Evolutionary conservation across 2,329 filamentous ascomycete genomes (phyloP).

Genomic region (Westerdykella ornata): DNA sequence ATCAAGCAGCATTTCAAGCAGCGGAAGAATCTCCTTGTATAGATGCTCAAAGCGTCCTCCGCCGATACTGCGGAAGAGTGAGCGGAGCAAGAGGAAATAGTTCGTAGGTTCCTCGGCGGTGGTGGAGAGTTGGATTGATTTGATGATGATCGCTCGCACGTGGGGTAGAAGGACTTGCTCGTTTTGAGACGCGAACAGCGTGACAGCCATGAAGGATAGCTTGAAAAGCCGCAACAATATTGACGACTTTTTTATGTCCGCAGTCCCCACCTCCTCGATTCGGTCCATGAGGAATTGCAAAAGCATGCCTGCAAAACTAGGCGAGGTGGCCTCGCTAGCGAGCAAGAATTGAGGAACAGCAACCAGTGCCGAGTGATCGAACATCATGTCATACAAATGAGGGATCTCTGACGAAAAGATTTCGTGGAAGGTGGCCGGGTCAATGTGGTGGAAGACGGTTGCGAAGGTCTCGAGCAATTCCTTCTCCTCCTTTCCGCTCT

Average conservation of each 20-base stretch:
- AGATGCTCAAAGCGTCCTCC: slow-evolving; percentile 95
- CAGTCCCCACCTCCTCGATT: slow-evolving; percentile 88
- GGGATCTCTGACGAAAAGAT: slow-evolving; percentile 97
- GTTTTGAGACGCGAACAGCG: slow-evolving; percentile 87
- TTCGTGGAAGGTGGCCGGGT: slow-evolving; percentile 96
- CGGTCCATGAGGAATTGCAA: slow-evolving; percentile 95
- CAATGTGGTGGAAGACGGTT: slow-evolving; percentile 96
- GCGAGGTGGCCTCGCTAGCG: slow-evolving; percentile 95
- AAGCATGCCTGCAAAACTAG: slow-evolving; percentile 96
- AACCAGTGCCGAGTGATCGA: slow-evolving; percentile 86
- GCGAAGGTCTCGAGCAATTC: slow-evolving; percentile 95
- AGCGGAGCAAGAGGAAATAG: slow-evolving; percentile 89
- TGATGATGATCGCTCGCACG: slow-evolving; percentile 93
- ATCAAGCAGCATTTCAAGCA: slow-evolving; percentile 95
- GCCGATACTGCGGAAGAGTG: slow-evolving; percentile 91
- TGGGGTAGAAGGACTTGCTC: slow-evolving; percentile 93
- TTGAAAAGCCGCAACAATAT: slow-evolving; percentile 94
- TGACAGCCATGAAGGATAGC: slow-evolving; percentile 98
- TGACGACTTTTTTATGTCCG: slow-evolving; percentile 85
- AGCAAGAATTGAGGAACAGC: slow-evolving; percentile 98
- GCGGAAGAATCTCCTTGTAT: slow-evolving; percentile 94
- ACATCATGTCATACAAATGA: slow-evolving; percentile 94
- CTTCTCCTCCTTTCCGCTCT: slow-evolving; percentile 92
- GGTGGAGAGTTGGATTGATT: slow-evolving; percentile 92
- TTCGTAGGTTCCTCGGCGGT: slow-evolving; percentile 97